These are phyloP conservation scores for Chaetomiaceae sp. DNA, from an alignment of 2,329 filamentous ascomycete species.

Conservation along the genomic window DNA sequence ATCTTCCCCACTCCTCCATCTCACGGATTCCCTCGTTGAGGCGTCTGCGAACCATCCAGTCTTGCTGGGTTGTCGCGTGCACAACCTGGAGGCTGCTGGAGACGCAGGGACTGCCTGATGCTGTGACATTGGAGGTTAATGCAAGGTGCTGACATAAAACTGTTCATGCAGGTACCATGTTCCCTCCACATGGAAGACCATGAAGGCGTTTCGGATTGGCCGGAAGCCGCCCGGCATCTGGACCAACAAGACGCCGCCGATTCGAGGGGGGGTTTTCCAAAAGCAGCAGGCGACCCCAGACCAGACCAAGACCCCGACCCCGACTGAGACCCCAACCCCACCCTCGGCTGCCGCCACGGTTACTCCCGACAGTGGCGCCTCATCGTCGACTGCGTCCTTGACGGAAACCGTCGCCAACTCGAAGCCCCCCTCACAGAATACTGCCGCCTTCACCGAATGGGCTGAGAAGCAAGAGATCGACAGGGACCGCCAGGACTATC, in stretches of 20 bases:
- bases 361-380: too few species aligned
- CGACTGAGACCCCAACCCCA: too few species aligned
- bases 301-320: background rate
- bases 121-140: background rate
- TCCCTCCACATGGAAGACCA: constrained; percentile 46
- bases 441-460: constrained; percentile 33
- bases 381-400: background rate
- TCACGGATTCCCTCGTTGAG: too few species aligned
- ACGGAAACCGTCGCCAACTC: background rate
- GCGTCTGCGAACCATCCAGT: too few species aligned
- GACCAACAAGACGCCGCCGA: constrained; percentile 56
- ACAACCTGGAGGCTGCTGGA: constrained; percentile 32
- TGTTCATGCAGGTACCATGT: constrained; percentile 52
- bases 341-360: too few species aligned
- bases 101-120: constrained; percentile 48
- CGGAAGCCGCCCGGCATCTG: constrained; percentile 49
- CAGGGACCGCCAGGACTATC: constrained; percentile 59
- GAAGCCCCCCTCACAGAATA: background rate
- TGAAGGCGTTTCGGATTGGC: constrained; percentile 58
- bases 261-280: constrained; percentile 31
- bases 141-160: constrained; percentile 29
- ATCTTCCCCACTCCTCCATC: too few species aligned
- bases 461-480: constrained; percentile 35
- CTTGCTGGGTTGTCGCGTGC: too few species aligned
- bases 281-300: constrained; percentile 9